Evolutionary conservation across 2,329 filamentous ascomycete genomes (phyloP).

Genomic region (Drechslerella coelobrocha): DNA sequence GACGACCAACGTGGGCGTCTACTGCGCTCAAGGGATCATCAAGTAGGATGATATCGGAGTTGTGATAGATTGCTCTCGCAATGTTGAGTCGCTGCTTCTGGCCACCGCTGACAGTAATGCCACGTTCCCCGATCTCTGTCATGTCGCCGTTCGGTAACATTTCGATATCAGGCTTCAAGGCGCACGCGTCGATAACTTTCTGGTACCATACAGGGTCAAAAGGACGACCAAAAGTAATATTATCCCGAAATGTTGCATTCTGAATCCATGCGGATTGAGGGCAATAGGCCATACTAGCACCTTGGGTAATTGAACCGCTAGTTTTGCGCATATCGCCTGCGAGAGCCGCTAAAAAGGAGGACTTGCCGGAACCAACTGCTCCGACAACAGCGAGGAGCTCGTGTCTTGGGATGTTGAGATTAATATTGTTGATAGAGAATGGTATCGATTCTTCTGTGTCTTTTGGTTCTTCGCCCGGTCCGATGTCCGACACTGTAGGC

Average conservation of each 20-base stretch:
- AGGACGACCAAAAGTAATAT: slow-evolving; percentile 93
- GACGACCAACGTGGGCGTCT: slow-evolving; percentile 72
- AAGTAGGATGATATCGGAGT: slow-evolving; percentile 72
- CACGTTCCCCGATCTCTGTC: slow-evolving; percentile 61
- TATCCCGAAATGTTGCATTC: slow-evolving; percentile 96
- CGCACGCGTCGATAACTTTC: slow-evolving; percentile 57
- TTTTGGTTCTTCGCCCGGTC: slow-evolving; percentile 56
- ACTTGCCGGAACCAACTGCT: slow-evolving; percentile 90
- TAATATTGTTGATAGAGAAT: slow-evolving; percentile 87
- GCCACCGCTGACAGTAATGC: slow-evolving; percentile 62
- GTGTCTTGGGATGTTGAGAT: slow-evolving; percentile 87
- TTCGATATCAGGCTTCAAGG: slow-evolving; percentile 57
- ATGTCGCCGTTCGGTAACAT: slow-evolving; percentile 58
- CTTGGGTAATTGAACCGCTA: slow-evolving; percentile 79
- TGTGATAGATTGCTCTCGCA: slow-evolving; percentile 77
- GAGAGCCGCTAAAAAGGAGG: slow-evolving; percentile 85
- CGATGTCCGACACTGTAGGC: slow-evolving; percentile 64
- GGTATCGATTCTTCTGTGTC: slow-evolving; percentile 71
- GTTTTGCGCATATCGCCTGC: slow-evolving; percentile 92
- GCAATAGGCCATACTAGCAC: slow-evolving; percentile 86
- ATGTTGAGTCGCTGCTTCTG: slow-evolving; percentile 72
- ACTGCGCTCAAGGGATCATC: slow-evolving; percentile 74
- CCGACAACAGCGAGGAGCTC: slow-evolving; percentile 93
- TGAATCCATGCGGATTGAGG: slow-evolving; percentile 95
- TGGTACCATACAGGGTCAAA: slow-evolving; percentile 81